Conservation (phyloP, 371 early-diverging fungal genomes). For the Apophysomyces elegans region DNA sequence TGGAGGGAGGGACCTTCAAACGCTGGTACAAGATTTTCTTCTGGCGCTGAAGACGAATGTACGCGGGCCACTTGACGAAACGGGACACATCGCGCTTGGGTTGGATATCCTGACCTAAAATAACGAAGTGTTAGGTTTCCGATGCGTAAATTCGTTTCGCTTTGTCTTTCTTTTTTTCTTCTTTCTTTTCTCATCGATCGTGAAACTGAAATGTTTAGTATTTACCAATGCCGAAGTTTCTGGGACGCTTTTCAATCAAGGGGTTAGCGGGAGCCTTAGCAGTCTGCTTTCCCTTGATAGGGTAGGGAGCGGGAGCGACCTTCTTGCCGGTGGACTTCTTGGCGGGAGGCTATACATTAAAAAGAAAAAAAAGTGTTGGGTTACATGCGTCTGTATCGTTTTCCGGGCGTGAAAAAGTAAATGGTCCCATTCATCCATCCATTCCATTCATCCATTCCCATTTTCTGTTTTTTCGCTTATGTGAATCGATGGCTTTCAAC, state of each 20-base stretch:
- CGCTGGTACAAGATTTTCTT: conserved; percentile 96
- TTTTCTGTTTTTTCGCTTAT: neutral
- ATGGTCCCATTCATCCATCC: conserved; percentile 20
- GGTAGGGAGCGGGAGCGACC: conserved; percentile 92
- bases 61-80: conserved; percentile 98
- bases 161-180: neutral
- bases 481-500: neutral
- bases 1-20: conserved; percentile 99
- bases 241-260: conserved; percentile 89
- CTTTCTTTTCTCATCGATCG: conserved; percentile 1
- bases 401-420: neutral
- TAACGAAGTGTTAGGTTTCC: no score
- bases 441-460: conserved; percentile 12
- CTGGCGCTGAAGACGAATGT: conserved; percentile 97
- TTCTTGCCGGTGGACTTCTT: conserved; percentile 81
- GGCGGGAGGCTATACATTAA: conserved; percentile 31
- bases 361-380: neutral
- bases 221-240: conserved; percentile 91
- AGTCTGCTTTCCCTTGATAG: conserved; percentile 71
- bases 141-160: conserved; percentile 6
- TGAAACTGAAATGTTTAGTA: neutral
- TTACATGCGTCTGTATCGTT: neutral
- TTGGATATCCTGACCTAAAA: conserved; percentile 84
- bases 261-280: conserved; percentile 84
- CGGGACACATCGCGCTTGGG: conserved; percentile 95